Evolutionary conservation across 2,329 filamentous ascomycete genomes (phyloP).

Genomic region (Diaporthe longicolla): DNA sequence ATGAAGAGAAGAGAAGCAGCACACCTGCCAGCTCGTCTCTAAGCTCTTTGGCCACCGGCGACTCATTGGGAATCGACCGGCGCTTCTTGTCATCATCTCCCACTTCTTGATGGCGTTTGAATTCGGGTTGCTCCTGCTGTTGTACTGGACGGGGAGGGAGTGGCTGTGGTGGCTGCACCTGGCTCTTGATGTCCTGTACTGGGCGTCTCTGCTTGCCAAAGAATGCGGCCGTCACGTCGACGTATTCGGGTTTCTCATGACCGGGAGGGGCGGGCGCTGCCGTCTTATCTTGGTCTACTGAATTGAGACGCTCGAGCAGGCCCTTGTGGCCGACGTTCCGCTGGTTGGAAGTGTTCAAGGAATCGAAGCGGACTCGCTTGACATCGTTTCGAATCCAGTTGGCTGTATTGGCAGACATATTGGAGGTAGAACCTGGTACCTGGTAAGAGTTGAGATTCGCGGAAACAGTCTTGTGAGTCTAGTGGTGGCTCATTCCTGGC

Average conservation of each 20-base stretch:
- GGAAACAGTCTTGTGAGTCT: neutral
- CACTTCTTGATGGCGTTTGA: neutral
- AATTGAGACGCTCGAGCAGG: slow-evolving; percentile 30
- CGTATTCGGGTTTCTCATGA: neutral
- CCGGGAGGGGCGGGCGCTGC: no score
- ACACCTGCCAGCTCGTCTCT: slow-evolving; percentile 2
- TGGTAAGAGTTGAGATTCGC: neutral
- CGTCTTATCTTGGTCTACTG: neutral
- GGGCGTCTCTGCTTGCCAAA: slow-evolving; percentile 34
- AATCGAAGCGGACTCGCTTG: slow-evolving; percentile 3
- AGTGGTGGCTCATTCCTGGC: neutral
- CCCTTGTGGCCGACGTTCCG: neutral
- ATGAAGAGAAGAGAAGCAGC: neutral
- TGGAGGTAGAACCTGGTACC: neutral
- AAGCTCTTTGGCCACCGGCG: slow-evolving; percentile 31
- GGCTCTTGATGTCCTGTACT: neutral
- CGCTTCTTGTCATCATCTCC: neutral
- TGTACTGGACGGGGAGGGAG: neutral
- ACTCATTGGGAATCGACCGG: neutral
- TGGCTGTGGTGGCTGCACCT: neutral
- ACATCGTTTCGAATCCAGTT: neutral
- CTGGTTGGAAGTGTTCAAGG: neutral
- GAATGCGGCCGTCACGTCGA: slow-evolving; percentile 38
- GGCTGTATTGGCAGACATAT: slow-evolving; percentile 2
- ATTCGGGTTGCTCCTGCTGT: neutral